Percentiles rank a stretch among this genome's conserved stretches.
Conservation (phyloP, 257 asterid genomes). For the Ocimum tenuiflorum region DNA sequence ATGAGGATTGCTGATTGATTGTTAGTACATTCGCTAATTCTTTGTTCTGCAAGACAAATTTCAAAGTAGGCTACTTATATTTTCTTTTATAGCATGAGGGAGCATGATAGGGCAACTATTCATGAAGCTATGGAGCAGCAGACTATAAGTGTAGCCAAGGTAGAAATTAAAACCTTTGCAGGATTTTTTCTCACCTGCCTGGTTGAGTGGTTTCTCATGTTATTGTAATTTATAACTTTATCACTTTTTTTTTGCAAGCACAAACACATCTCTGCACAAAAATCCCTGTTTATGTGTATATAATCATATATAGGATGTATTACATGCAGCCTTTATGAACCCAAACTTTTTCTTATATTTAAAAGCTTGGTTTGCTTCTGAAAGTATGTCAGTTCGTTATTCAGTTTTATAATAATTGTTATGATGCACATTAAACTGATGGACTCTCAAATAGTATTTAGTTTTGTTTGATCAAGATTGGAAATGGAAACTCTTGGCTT, state of each 20-base stretch:
- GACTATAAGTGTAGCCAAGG: slow-evolving; percentile 99
- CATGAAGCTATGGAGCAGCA: slow-evolving; percentile 99
- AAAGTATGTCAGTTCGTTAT: background rate
- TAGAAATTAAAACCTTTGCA: slow-evolving; percentile 22
- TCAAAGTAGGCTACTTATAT: background rate
- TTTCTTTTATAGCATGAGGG: slow-evolving; percentile 74
- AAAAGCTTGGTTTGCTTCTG: background rate
- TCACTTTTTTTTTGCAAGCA: background rate
- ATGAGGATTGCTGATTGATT: slow-evolving; percentile 7
- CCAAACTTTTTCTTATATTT: background rate
- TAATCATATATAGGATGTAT: background rate
- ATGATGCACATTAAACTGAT: background rate
- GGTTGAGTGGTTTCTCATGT: slow-evolving; percentile 1
- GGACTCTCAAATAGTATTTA: background rate
- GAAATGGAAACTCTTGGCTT: background rate
- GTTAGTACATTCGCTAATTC: background rate
- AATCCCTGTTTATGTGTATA: background rate
- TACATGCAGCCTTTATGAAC: slow-evolving; percentile 8
- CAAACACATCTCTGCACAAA: background rate
- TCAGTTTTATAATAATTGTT: background rate
- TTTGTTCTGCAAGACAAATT: background rate
- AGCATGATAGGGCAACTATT: slow-evolving; percentile 92
- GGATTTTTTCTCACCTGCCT: slow-evolving; percentile 5
- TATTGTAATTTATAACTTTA: background rate
- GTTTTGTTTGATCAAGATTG: background rate